Conservation (phyloP, 768 basidiomycete genomes). For the Russula sp. region DNA sequence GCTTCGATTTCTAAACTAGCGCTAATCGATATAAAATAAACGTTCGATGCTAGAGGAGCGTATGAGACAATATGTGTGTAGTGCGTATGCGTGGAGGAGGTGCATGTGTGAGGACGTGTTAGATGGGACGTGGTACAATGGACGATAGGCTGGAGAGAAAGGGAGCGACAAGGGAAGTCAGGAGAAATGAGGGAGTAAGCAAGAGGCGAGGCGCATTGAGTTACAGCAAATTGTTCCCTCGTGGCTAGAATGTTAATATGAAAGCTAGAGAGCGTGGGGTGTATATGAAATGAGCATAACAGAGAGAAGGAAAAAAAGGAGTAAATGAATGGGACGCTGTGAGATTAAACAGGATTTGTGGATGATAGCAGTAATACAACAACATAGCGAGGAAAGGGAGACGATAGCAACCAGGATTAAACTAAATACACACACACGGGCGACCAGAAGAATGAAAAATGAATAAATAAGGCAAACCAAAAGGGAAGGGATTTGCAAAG, state of each 20-base stretch:
- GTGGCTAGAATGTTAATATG: background rate
- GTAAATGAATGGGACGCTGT: background rate
- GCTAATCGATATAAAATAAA: background rate
- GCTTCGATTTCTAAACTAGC: conserved; percentile 66
- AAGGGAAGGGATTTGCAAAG: background rate
- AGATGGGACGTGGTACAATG: conserved; percentile 9
- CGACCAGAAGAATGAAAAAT: background rate
- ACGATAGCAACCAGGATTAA: background rate
- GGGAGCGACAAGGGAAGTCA: background rate
- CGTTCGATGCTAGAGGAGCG: background rate
- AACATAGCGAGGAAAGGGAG: background rate
- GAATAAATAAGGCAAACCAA: background rate
- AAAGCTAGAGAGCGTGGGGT: background rate
- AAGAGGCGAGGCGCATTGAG: background rate
- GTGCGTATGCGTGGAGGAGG: conserved; percentile 1
- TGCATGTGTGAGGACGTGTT: conserved; percentile 1
- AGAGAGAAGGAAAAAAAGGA: background rate
- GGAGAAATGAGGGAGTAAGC: background rate
- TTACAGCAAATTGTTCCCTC: background rate
- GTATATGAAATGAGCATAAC: conserved; percentile 14
- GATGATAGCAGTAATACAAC: conserved; percentile 3
- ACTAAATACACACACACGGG: conserved; percentile 8
- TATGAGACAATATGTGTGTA: background rate
- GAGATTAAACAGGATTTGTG: background rate
- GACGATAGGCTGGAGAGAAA: conserved; percentile 3